Conservation (phyloP, 768 basidiomycete genomes). For the Trametes villosa region DNA sequence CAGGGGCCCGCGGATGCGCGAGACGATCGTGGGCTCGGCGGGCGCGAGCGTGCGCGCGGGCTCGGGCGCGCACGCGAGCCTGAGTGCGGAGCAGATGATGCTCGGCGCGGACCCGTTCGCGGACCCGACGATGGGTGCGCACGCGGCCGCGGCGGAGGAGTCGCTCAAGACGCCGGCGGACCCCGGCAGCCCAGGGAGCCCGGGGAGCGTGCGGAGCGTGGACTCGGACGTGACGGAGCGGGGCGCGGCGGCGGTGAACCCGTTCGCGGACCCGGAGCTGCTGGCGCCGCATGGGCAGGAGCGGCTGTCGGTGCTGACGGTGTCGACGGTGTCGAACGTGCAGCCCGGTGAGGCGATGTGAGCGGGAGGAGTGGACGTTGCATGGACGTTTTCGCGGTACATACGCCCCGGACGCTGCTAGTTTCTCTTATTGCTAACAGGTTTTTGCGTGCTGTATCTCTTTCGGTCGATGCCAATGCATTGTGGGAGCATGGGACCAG, state of each 20-base stretch:
- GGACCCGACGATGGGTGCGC: slow-evolving; percentile 9
- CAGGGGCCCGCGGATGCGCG: slow-evolving; percentile 12
- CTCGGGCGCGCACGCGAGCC: slow-evolving; percentile 9
- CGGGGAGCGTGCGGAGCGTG: background rate
- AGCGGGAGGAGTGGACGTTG: too few relatives aligned
- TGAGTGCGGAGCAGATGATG: slow-evolving; percentile 18
- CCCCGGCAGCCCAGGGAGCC: background rate
- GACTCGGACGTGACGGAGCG: too few relatives aligned
- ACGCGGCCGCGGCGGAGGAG: background rate
- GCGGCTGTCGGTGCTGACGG: slow-evolving; percentile 12
- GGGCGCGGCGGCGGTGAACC: slow-evolving; percentile 5
- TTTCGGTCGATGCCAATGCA: too few relatives aligned
- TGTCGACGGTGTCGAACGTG: slow-evolving; percentile 4
- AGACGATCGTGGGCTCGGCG: slow-evolving; percentile 17
- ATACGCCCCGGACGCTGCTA: background rate
- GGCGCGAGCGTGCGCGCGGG: slow-evolving; percentile 11
- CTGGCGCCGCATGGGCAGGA: background rate
- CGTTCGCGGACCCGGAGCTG: slow-evolving; percentile 6
- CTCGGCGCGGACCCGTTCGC: slow-evolving; percentile 15
- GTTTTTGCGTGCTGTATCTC: too few relatives aligned
- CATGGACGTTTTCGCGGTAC: background rate
- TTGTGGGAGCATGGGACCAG: too few relatives aligned
- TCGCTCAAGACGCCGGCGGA: background rate
- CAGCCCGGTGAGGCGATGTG: slow-evolving; percentile 20
- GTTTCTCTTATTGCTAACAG: background rate